These are phyloP conservation scores for Mucuna pruriens DNA, from an alignment of 306 rosid species.

Conservation along the genomic window DNA sequence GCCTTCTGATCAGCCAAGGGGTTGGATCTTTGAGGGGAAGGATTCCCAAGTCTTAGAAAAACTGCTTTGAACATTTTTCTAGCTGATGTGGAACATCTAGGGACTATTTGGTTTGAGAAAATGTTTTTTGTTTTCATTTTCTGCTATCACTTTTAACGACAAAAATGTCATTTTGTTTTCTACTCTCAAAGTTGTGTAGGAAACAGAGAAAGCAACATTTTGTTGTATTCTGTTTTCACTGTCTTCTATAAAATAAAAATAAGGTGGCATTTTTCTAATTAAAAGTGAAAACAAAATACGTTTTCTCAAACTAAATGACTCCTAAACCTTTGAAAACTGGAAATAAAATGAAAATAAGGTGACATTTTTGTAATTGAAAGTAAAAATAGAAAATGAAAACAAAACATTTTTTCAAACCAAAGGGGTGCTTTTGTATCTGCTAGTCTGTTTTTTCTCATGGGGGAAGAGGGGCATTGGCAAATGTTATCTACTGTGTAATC, in stretches of 20 bases:
- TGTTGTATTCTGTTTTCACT: not conserved
- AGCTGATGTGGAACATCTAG: not conserved
- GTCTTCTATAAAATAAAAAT: not conserved
- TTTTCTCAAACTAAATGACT: not conserved
- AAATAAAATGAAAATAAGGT: not conserved
- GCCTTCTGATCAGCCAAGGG: slow-evolving; percentile 7
- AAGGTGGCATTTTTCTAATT: not conserved
- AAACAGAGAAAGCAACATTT: not conserved
- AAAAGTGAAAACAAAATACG: not conserved
- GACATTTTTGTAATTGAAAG: not conserved
- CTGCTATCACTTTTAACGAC: not conserved
- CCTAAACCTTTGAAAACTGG: not conserved
- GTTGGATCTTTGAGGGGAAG: not conserved
- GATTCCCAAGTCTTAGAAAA: not conserved
- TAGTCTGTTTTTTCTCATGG: not conserved
- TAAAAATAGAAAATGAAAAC: not conserved
- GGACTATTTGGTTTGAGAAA: not conserved
- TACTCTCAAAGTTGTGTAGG: not conserved
- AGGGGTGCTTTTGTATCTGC: not conserved
- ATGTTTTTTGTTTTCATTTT: not conserved
- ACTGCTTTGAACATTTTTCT: not conserved
- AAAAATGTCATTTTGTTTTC: not conserved
- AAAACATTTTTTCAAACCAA: not conserved
- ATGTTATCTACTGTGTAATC: slow-evolving; percentile 10
- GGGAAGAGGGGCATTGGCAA: not conserved